Conservation (phyloP, 345 rosid genomes). For the Theobroma cacao region DNA sequence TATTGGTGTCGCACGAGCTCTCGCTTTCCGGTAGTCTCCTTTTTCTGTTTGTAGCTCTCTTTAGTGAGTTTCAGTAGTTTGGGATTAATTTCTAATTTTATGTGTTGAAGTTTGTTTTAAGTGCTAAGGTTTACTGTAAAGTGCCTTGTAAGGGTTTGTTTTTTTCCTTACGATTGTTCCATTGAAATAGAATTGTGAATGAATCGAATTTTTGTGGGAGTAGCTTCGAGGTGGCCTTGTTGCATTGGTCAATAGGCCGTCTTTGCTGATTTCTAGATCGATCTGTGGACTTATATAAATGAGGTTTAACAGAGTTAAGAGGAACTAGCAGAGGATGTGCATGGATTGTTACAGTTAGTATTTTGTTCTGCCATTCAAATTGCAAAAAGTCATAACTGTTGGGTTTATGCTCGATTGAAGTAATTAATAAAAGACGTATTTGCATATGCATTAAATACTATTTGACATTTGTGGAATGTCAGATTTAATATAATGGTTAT, state of each 20-base stretch:
- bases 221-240: background rate
- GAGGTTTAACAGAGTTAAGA: background rate
- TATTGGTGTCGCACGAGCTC: slow-evolving; percentile 46
- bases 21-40: slow-evolving; percentile 37
- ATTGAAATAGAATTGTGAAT: background rate
- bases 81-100: background rate
- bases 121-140: background rate
- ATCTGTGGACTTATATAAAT: background rate
- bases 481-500: background rate
- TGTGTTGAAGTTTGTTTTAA: background rate
- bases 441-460: slow-evolving; percentile 4
- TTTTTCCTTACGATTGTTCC: background rate
- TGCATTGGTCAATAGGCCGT: background rate
- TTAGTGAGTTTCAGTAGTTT: background rate
- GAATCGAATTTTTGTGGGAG: background rate
- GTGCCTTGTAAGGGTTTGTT: slow-evolving; percentile 2
- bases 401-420: background rate
- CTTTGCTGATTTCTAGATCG: background rate
- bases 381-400: background rate
- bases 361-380: background rate
- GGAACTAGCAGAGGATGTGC: background rate
- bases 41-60: background rate
- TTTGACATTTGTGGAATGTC: background rate
- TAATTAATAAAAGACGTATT: background rate
- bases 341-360: background rate